A percentile compares a stretch with the other conserved stretches of the same genome.
These are phyloP conservation scores for Fusarium irregulare DNA, from an alignment of 2,329 filamentous ascomycete species.

Conservation along the genomic window DNA sequence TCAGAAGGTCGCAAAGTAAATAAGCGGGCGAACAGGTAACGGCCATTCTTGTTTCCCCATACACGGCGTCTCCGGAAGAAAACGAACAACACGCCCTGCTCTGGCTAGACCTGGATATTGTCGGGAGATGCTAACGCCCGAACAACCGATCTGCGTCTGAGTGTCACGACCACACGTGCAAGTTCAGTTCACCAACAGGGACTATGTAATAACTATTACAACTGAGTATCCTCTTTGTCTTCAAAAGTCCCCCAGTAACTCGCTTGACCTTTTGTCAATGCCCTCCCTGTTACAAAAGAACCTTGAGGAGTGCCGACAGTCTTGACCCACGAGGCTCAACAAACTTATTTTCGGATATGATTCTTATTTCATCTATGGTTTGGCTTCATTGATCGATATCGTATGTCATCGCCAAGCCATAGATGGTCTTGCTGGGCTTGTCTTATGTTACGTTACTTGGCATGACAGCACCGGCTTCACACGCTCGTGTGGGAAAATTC, in stretches of 20 bases:
- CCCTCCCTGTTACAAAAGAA: slow-evolving; percentile 27
- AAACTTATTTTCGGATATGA: slow-evolving; percentile 24
- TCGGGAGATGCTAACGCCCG: slow-evolving; percentile 26
- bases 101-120: slow-evolving; percentile 6
- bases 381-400: slow-evolving; percentile 1
- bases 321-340: slow-evolving; percentile 23
- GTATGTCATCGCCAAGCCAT: slow-evolving; percentile 4
- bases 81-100: slow-evolving; percentile 17
- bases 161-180: slow-evolving; percentile 14
- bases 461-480: neutral
- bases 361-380: slow-evolving; percentile 3
- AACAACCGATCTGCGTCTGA: slow-evolving; percentile 10
- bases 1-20: slow-evolving; percentile 43
- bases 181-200: slow-evolving; percentile 15
- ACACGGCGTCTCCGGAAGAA: slow-evolving; percentile 14
- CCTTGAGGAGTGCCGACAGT: slow-evolving; percentile 24
- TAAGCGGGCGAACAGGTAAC: slow-evolving; percentile 3
- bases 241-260: slow-evolving; percentile 42
- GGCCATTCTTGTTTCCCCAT: slow-evolving; percentile 10
- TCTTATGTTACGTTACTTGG: slow-evolving; percentile 27
- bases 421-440: neutral
- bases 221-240: slow-evolving; percentile 30
- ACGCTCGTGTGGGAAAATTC: neutral
- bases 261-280: slow-evolving; percentile 19
- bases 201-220: slow-evolving; percentile 35